Percentiles rank a stretch among this genome's conserved stretches.
Evolutionary conservation across 352 stramenopile genomes (phyloP).

Genomic region (Phytopythium helicoides): DNA sequence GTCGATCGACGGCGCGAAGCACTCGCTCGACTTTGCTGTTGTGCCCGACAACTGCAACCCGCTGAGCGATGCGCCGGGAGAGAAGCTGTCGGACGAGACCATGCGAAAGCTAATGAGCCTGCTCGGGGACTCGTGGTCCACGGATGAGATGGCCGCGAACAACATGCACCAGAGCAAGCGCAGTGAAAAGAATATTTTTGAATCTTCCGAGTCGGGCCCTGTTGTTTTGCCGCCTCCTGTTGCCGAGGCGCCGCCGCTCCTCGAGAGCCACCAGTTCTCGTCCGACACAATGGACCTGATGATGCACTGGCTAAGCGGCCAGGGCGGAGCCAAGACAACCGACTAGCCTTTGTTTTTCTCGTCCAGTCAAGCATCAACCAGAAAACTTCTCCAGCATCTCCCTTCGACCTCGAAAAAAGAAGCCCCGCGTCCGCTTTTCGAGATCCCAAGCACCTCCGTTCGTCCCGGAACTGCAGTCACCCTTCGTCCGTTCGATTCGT

Average conservation of each 20-base stretch:
- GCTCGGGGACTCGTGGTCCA: slow-evolving; percentile 33
- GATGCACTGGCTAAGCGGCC: slow-evolving; percentile 26
- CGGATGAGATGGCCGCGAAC: slow-evolving; percentile 10
- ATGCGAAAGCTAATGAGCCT: slow-evolving; percentile 30
- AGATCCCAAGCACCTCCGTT: too few species aligned
- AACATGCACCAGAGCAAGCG: slow-evolving; percentile 15
- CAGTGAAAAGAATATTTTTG: slow-evolving; percentile 20
- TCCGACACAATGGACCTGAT: slow-evolving; percentile 45
- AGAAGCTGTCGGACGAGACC: slow-evolving; percentile 24
- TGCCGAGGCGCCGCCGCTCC: slow-evolving; percentile 14
- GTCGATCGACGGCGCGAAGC: slow-evolving; percentile 29
- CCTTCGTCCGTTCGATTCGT: too few species aligned
- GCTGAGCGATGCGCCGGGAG: background rate
- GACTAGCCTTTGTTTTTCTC: background rate
- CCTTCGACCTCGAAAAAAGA: too few species aligned
- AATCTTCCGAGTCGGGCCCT: slow-evolving; percentile 10
- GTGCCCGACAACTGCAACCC: background rate
- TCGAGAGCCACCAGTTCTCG: slow-evolving; percentile 49
- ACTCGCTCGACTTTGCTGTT: slow-evolving; percentile 19
- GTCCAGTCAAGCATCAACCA: background rate
- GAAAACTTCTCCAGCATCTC: too few species aligned
- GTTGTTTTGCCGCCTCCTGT: slow-evolving; percentile 15
- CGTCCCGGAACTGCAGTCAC: too few species aligned
- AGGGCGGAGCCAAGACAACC: background rate
- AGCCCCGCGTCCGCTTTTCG: too few species aligned